Base-by-base conservation (phyloP, 768 basidiomycete genomes). In the Leucocoprinus birnbaumii region DNA sequence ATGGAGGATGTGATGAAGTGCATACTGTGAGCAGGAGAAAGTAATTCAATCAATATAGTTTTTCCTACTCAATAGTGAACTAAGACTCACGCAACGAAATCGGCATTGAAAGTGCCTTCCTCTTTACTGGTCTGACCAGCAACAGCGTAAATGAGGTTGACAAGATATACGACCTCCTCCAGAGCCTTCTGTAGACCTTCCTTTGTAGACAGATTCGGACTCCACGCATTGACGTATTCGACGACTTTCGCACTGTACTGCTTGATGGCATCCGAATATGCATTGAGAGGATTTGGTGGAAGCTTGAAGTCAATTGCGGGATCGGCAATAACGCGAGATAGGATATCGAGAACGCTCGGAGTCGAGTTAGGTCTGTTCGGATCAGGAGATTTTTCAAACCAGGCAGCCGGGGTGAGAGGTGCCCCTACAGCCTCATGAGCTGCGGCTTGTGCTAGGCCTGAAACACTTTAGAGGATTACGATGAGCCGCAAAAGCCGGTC, bases 1-100 rank as follows among this genome's bases (percentile, higher is more conserved):
- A 86, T 61, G 3, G 82, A 74, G 4, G 86, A 87, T 0, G 87
- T 91, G 40, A 89, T 77, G 2, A 84, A 67, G 58, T 83, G 88
- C 71, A 86, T 82, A n/a, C 86, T 89, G n/a, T 24, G 21, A 49
- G 2, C 43, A n/a, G 38, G 13, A 16, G 41, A 24, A 16, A 44
- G 44, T 34, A 40, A 19, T n/a, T n/a, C n/a, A n/a, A n/a, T n/a
- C n/a, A n/a, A n/a, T 7, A 25, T 60, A 42, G 8, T 48, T 22
- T 44, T 35, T 10, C 21, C 31, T 14, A 42, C 16, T 3, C 51
- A 10, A 31, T 43, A 2, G 13, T 42, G 7, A 19, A 3, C 18
- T 5, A 38, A 48, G 11, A 72, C 85, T 59, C 56, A 87, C 86
- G 73, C 49, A 71, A 81, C 78, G 65, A 89, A 87, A 53, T 87